Percentiles rank a stretch among this genome's conserved stretches.
These are phyloP conservation scores for Hemileia vastatrix DNA, from an alignment of 1,284 basidiomycete species.

Conservation along the genomic window DNA sequence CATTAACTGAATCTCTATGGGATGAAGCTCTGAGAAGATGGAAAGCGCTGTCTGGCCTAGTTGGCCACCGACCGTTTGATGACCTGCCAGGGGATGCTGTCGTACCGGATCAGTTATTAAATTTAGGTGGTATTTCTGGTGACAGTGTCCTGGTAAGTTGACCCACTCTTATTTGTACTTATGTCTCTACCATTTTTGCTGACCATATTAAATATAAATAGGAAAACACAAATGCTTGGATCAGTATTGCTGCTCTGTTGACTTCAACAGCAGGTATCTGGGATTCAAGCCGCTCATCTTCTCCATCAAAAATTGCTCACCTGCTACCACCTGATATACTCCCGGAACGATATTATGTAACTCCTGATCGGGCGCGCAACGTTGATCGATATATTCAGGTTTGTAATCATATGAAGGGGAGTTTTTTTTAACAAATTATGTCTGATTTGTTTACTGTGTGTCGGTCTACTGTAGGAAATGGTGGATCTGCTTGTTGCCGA, in stretches of 20 bases:
- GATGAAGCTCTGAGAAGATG: slow-evolving; percentile 21
- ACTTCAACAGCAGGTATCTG: slow-evolving; percentile 17
- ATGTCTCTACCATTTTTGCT: background rate
- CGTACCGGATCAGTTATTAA: background rate
- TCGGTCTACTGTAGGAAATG: slow-evolving; percentile 50
- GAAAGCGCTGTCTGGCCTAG: slow-evolving; percentile 11
- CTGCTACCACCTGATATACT: slow-evolving; percentile 17
- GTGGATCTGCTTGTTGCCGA: slow-evolving; percentile 60
- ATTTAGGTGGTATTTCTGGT: slow-evolving; percentile 10
- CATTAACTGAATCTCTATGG: slow-evolving; percentile 13
- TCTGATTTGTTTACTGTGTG: background rate
- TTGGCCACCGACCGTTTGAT: slow-evolving; percentile 22
- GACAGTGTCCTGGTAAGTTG: slow-evolving; percentile 17
- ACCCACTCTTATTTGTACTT: background rate
- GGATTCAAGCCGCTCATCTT: slow-evolving; percentile 1
- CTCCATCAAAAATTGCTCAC: slow-evolving; percentile 5
- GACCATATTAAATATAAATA: background rate
- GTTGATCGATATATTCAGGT: slow-evolving; percentile 23
- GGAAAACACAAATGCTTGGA: slow-evolving; percentile 24
- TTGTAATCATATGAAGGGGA: too few species aligned
- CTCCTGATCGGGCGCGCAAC: slow-evolving; percentile 21
- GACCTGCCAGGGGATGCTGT: slow-evolving; percentile 9
- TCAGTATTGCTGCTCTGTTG: slow-evolving; percentile 19
- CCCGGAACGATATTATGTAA: slow-evolving; percentile 18
- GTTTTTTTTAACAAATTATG: too few species aligned